Evolutionary conservation across 768 basidiomycete genomes (phyloP).

Genomic region (Pisolithus orientalis): DNA sequence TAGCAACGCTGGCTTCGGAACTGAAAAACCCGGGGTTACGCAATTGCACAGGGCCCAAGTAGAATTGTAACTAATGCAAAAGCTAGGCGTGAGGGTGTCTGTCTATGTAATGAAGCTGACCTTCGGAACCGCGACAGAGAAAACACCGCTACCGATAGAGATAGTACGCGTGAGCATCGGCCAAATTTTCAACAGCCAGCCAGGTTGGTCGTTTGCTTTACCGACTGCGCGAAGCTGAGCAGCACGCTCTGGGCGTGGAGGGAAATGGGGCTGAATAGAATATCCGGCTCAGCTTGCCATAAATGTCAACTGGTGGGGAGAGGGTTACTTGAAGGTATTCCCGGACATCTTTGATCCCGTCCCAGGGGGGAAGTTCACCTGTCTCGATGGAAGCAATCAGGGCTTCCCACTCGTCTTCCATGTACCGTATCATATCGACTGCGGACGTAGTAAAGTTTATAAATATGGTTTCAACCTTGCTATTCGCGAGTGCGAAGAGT

Average conservation of each 20-base stretch:
- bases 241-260: too few species aligned
- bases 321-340: too few species aligned
- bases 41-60: conserved; percentile 11
- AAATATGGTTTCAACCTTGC: conserved; percentile 7
- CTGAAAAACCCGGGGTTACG: conserved; percentile 10
- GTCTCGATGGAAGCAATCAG: conserved; percentile 10
- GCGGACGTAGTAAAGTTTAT: conserved; percentile 8
- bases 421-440: conserved; percentile 13
- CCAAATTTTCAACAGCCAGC: conserved; percentile 8
- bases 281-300: too few species aligned
- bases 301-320: too few species aligned
- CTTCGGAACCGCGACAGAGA: conserved; percentile 3
- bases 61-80: conserved; percentile 4
- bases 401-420: conserved; percentile 15
- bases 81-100: neutral
- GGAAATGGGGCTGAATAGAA: too few species aligned
- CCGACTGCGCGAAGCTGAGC: conserved; percentile 11
- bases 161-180: too few species aligned
- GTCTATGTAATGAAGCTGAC: neutral
- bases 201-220: conserved; percentile 3
- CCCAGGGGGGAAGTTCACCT: conserved; percentile 9
- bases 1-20: conserved; percentile 13
- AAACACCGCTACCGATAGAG: too few species aligned
- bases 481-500: conserved; percentile 15
- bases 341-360: conserved; percentile 3